Percentiles rank a stretch among this genome's conserved stretches.
These are phyloP conservation scores for Curvularia eragrostidis DNA, from an alignment of 2,329 filamentous ascomycete genomes.

Conservation along the genomic window DNA sequence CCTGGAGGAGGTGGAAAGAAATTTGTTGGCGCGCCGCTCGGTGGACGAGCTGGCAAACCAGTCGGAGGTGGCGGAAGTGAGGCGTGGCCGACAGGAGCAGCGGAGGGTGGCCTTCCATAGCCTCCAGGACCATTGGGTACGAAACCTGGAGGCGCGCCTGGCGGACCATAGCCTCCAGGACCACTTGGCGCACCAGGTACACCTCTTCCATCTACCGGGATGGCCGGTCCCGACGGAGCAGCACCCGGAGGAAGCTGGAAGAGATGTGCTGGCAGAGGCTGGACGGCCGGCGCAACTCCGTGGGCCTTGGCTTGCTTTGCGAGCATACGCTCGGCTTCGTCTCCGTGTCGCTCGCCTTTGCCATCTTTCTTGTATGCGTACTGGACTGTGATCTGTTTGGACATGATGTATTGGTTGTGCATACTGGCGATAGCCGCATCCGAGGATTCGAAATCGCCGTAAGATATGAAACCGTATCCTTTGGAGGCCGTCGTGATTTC, in stretches of 20 bases:
- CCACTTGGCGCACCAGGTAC: constrained; percentile 49
- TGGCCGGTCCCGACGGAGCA: constrained; percentile 43
- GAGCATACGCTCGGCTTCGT: constrained; percentile 89
- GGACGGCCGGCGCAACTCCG: constrained; percentile 83
- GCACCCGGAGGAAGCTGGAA: constrained; percentile 54
- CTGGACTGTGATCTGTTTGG: constrained; percentile 94
- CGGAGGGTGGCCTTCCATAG: constrained; percentile 33
- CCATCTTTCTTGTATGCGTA: constrained; percentile 99
- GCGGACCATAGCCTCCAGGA: constrained; percentile 47
- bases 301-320: constrained; percentile 93
- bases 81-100: constrained; percentile 38
- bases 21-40: constrained; percentile 65
- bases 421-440: constrained; percentile 91
- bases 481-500: constrained; percentile 83
- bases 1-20: constrained; percentile 39
- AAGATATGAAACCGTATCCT: constrained; percentile 96
- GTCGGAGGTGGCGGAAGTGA: constrained; percentile 66
- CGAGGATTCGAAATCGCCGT: constrained; percentile 89
- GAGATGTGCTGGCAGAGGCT: constrained; percentile 77
- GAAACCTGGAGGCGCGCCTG: constrained; percentile 51
- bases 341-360: constrained; percentile 94
- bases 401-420: constrained; percentile 95
- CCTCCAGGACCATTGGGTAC: constrained; percentile 19
- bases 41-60: constrained; percentile 71
- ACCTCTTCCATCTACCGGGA: constrained; percentile 47